These are phyloP conservation scores for Vitis hybrid DNA, from an alignment of 177 flowering plant genomes.

Conservation along the genomic window DNA sequence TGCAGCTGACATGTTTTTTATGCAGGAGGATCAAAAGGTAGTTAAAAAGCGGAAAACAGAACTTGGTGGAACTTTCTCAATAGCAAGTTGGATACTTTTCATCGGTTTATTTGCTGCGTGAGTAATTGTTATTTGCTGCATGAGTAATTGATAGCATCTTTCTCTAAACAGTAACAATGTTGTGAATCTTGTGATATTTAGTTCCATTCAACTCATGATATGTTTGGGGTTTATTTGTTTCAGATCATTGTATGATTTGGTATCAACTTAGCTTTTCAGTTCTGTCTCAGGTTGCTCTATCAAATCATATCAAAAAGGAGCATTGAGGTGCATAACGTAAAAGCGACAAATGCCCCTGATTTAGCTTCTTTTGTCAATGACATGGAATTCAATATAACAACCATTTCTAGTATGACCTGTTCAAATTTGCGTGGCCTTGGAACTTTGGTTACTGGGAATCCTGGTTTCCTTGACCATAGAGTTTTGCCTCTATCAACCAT, in stretches of 20 bases:
- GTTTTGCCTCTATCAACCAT: conserved; percentile 52
- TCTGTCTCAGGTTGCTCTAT: conserved; percentile 77
- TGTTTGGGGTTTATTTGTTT: conserved; percentile 2
- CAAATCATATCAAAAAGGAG: conserved; percentile 72
- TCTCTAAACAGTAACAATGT: background rate
- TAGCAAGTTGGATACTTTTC: conserved; percentile 89
- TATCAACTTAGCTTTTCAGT: conserved; percentile 24
- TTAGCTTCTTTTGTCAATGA: conserved; percentile 69
- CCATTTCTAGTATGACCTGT: conserved; percentile 93
- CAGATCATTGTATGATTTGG: conserved; percentile 10
- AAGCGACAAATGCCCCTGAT: conserved; percentile 82
- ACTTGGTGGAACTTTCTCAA: conserved; percentile 90
- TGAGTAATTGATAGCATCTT: conserved; percentile 45
- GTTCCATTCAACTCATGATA: background rate
- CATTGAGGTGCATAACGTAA: conserved; percentile 81
- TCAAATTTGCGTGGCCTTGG: conserved; percentile 77
- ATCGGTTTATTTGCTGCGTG: conserved; percentile 89
- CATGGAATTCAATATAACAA: conserved; percentile 87
- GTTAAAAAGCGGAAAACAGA: conserved; percentile 91
- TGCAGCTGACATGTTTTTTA: conserved; percentile 1
- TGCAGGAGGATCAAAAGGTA: conserved; percentile 78
- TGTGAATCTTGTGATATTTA: background rate
- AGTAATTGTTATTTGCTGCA: conserved; percentile 77
- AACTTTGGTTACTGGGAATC: conserved; percentile 59
- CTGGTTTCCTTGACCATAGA: conserved; percentile 60